These are phyloP conservation scores for Trichoderma cornu-damae DNA, from an alignment of 2,329 filamentous ascomycete genomes.

Conservation along the genomic window DNA sequence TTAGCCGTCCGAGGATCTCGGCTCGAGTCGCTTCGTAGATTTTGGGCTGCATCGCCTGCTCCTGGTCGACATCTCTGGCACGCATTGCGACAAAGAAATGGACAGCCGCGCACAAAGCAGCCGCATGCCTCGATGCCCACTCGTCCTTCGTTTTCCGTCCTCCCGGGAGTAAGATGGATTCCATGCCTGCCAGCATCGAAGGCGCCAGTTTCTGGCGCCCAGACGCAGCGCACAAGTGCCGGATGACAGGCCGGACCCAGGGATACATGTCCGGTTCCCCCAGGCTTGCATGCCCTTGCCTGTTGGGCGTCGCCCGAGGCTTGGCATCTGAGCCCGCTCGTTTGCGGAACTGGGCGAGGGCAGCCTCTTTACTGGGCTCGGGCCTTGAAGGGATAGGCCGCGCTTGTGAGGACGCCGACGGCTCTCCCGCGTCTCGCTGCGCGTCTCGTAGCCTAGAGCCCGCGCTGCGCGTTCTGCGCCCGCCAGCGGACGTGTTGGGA, in stretches of 20 bases:
- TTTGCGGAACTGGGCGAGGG: constrained; percentile 41
- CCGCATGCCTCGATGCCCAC: constrained; percentile 45
- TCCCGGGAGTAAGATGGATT: constrained; percentile 45
- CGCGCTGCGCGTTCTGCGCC: constrained; percentile 32
- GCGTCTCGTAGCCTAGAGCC: constrained; percentile 30
- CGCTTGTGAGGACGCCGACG: constrained; percentile 26
- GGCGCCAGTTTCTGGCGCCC: constrained; percentile 59
- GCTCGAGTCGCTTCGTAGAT: constrained; percentile 44
- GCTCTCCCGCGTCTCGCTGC: constrained; percentile 25
- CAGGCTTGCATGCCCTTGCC: constrained; percentile 26
- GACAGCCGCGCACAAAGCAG: constrained; percentile 54
- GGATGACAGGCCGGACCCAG: constrained; percentile 67
- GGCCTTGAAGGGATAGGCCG: constrained; percentile 37
- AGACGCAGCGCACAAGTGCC: constrained; percentile 57
- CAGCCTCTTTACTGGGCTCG: constrained; percentile 45
- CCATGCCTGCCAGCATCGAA: constrained; percentile 69
- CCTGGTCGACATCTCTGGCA: constrained; percentile 38
- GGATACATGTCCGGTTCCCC: constrained; percentile 42
- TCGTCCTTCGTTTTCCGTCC: constrained; percentile 44
- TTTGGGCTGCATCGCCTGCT: constrained; percentile 37
- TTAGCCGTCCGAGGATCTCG: constrained; percentile 42
- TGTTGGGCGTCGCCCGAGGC: constrained; percentile 42
- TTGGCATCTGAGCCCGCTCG: constrained; percentile 25
- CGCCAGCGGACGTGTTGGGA: constrained; percentile 37
- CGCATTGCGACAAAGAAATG: constrained; percentile 56